Conservation (phyloP, 495 filamentous ascomycete genomes). For the Hamigera avellanea region DNA sequence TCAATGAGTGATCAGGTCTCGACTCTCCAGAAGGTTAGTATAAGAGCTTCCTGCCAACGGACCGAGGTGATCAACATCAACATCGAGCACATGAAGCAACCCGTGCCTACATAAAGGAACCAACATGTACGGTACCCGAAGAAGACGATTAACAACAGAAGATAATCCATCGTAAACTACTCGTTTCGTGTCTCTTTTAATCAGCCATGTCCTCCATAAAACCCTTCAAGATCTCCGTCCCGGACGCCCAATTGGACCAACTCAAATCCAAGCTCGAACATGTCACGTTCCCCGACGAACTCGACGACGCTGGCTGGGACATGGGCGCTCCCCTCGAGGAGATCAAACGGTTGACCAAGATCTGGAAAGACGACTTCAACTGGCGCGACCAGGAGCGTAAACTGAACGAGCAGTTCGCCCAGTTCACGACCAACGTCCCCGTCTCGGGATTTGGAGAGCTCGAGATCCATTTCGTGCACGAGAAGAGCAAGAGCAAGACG, state of each 20-base stretch:
- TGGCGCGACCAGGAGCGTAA: conserved; percentile 33
- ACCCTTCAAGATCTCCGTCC: conserved; percentile 30
- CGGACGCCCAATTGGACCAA: conserved; percentile 23
- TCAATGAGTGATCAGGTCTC: too few species aligned
- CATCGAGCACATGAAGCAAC: too few species aligned
- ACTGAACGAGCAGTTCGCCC: conserved; percentile 29
- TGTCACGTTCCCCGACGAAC: conserved; percentile 34
- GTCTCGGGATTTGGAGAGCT: conserved; percentile 30
- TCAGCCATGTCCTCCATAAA: conserved; percentile 9
- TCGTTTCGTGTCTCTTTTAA: too few species aligned
- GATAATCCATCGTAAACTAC: too few species aligned
- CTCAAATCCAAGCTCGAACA: conserved; percentile 31
- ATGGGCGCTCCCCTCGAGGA: conserved; percentile 36
- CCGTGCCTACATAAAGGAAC: too few species aligned
- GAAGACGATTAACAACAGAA: too few species aligned
- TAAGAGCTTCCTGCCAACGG: too few species aligned
- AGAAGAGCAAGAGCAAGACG: conserved; percentile 21
- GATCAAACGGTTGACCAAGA: conserved; percentile 30
- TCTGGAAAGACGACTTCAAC: conserved; percentile 37
- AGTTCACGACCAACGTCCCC: conserved; percentile 19
- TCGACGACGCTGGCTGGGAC: conserved; percentile 33
- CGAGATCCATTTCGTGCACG: conserved; percentile 38
- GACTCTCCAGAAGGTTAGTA: too few species aligned
- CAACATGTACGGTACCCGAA: too few species aligned
- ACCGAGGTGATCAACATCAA: too few species aligned